These are phyloP conservation scores for Grigorovia jiainica DNA, from an alignment of 805 yeast species.

Conservation along the genomic window DNA sequence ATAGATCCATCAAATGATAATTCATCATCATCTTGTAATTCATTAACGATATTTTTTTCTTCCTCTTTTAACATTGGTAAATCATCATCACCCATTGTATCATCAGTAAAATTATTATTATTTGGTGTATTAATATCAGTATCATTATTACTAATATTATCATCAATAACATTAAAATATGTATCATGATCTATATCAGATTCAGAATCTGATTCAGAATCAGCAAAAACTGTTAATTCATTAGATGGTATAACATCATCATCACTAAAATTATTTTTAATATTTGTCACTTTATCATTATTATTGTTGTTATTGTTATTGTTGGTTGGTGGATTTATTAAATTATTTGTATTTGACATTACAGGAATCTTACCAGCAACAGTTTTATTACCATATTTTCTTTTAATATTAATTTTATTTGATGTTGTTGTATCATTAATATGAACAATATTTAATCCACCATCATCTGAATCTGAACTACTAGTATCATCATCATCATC, in stretches of 20 bases:
- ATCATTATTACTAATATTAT: conserved; percentile 8
- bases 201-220: conserved; percentile 25
- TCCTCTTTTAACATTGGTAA: conserved; percentile 25
- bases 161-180: conserved; percentile 21
- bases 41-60: conserved; percentile 24
- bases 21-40: conserved; percentile 25
- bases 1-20: conserved; percentile 28
- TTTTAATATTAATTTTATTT: neutral
- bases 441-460: neutral
- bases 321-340: too few relatives aligned
- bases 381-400: neutral
- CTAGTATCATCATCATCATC: conserved; percentile 21
- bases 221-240: conserved; percentile 22
- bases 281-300: too few relatives aligned
- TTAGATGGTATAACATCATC: conserved; percentile 8
- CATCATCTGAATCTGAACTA: neutral
- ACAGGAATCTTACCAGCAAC: neutral
- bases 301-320: neutral
- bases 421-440: conserved; percentile 1
- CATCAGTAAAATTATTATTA: conserved; percentile 7
- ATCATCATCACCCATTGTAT: conserved; percentile 29
- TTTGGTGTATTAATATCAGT: conserved; percentile 23
- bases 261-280: too few relatives aligned
- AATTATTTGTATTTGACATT: neutral
- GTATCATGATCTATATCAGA: conserved; percentile 27